Conservation (phyloP, 306 rosid species). For the Datisca glomerata region DNA sequence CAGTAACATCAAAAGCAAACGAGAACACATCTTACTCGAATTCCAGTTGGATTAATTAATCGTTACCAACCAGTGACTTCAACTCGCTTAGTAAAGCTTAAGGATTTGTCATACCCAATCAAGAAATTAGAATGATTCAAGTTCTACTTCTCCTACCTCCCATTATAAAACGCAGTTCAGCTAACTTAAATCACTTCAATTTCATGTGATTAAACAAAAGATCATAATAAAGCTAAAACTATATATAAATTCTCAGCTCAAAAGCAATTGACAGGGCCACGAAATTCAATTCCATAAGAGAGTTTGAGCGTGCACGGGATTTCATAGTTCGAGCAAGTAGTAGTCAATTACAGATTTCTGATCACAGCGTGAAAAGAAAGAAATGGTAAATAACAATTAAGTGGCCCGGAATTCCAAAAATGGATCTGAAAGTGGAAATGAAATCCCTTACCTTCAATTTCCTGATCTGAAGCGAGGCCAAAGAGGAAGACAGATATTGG, state of each 20-base stretch:
- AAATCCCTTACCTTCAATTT: not conserved
- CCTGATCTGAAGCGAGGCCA: not conserved
- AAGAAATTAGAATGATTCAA: no score
- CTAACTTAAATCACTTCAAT: no score
- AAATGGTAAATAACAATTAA: no score
- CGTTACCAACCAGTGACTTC: no score
- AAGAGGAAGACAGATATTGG: not conserved
- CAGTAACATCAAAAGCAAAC: not conserved
- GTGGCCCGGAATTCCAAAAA: not conserved
- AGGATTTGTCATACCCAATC: no score
- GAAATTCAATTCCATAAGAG: not conserved
- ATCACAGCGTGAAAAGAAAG: not conserved
- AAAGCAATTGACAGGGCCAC: not conserved
- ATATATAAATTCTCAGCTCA: no score
- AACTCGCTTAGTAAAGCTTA: no score
- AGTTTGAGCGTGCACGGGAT: not conserved
- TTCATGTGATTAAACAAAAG: no score
- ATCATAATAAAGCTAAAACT: no score
- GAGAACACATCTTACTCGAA: not conserved
- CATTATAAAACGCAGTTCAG: no score
- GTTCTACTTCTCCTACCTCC: no score
- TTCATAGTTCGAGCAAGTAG: not conserved
- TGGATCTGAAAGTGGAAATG: not conserved
- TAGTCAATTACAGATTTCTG: not conserved
- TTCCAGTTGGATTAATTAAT: no score